These are phyloP conservation scores for Picochlorum sp. DNA, from an alignment of 139 green algal species.

Conservation along the genomic window DNA sequence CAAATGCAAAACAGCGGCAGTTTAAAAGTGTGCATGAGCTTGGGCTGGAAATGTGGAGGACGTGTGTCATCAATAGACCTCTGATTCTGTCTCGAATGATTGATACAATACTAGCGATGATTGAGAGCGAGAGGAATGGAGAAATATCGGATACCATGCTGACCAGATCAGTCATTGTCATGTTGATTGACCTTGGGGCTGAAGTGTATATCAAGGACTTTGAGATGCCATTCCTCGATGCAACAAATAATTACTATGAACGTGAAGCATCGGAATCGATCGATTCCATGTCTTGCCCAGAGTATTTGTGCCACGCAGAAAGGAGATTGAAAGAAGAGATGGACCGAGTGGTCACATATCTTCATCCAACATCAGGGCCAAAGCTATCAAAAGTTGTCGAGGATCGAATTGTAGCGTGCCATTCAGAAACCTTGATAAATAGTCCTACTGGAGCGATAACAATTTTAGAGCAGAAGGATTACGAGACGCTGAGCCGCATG, in stretches of 20 bases:
- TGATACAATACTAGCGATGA: conserved; percentile 60
- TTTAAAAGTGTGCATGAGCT: conserved; percentile 74
- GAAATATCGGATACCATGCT: conserved; percentile 77
- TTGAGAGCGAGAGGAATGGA: conserved; percentile 64
- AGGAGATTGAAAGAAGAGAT: conserved; percentile 78
- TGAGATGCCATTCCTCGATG: conserved; percentile 78
- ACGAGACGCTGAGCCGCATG: conserved; percentile 80
- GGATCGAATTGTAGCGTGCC: conserved; percentile 67
- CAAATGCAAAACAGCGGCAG: conserved; percentile 67
- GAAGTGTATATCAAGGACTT: conserved; percentile 85
- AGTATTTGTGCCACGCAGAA: conserved; percentile 82
- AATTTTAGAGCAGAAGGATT: conserved; percentile 69
- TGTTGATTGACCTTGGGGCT: conserved; percentile 86
- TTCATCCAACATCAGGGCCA: conserved; percentile 62
- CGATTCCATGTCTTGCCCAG: conserved; percentile 61
- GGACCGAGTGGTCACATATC: conserved; percentile 73
- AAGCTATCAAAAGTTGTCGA: conserved; percentile 74
- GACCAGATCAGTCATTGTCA: conserved; percentile 69
- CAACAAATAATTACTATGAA: conserved; percentile 78
- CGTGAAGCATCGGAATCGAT: conserved; percentile 76
- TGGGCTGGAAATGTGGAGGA: conserved; percentile 86
- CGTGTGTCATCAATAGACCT: conserved; percentile 67
- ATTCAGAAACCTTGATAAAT: conserved; percentile 80
- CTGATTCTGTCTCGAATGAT: conserved; percentile 65
- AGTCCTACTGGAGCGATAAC: conserved; percentile 77